Evolutionary conservation across 306 rosid genomes (phyloP).

Genomic region (Pterocarpus macrocarpus): DNA sequence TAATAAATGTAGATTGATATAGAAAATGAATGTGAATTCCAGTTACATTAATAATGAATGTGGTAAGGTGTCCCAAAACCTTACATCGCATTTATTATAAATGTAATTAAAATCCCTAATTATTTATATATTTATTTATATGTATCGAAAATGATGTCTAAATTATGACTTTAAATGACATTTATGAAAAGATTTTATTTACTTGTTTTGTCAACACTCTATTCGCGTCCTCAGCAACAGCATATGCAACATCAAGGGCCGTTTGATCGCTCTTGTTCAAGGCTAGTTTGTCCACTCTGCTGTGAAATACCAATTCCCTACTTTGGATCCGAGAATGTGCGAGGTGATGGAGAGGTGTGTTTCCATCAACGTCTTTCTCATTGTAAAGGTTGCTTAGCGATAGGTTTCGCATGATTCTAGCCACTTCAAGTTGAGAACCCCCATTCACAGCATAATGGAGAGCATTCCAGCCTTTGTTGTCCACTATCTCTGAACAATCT

Average conservation of each 20-base stretch:
- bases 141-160: neutral
- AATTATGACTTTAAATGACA: too few species aligned
- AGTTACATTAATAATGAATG: too few species aligned
- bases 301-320: neutral
- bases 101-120: too few species aligned
- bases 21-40: too few species aligned
- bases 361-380: neutral
- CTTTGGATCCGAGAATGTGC: neutral
- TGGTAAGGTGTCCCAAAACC: too few species aligned
- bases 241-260: neutral
- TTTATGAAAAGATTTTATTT: neutral
- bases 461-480: neutral
- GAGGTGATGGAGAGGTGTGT: slow-evolving; percentile 15
- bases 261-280: neutral
- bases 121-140: too few species aligned
- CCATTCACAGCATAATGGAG: neutral
- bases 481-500: slow-evolving; percentile 2
- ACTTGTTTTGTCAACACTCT: neutral
- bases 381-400: slow-evolving; percentile 1
- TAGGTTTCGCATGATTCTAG: too few species aligned
- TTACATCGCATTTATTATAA: too few species aligned
- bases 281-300: neutral
- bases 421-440: rapidly evolving
- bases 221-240: neutral
- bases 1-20: too few species aligned